Conservation (phyloP, 306 rosid genomes). For the Boehmeria nivea region DNA sequence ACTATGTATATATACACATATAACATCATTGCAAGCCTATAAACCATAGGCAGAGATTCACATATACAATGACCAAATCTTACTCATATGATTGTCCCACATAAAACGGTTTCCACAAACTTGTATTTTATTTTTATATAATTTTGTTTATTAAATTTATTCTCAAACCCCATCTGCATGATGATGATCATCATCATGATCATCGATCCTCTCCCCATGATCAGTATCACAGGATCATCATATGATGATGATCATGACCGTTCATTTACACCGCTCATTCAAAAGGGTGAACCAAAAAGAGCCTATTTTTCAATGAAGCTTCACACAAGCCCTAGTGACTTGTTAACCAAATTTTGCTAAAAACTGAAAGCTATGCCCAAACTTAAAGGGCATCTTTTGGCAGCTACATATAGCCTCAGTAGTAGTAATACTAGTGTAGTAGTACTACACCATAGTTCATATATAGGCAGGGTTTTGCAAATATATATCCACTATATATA, state of each 20-base stretch:
- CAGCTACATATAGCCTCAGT: not conserved
- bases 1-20: not conserved
- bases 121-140: not conserved
- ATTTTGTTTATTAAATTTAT: not conserved
- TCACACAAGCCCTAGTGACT: slow-evolving; percentile 20
- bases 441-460: no score
- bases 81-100: slow-evolving; percentile 39
- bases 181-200: no score
- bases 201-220: no score
- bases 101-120: not conserved
- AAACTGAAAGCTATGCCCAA: slow-evolving; percentile 21
- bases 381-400: not conserved
- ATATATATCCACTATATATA: not conserved
- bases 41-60: slow-evolving; percentile 26
- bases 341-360: slow-evolving; percentile 26
- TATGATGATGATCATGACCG: not conserved
- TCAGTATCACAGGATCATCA: not conserved
- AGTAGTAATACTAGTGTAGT: not conserved
- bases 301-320: slow-evolving; percentile 12
- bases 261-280: not conserved
- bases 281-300: slow-evolving; percentile 1
- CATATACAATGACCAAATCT: slow-evolving; percentile 35
- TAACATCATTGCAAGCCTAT: slow-evolving; percentile 47
- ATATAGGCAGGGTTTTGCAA: no score
- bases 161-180: not conserved